Evolutionary conservation across 176 grass and related monocot species (phyloP).

Genomic region (Bolboschoenus planiculmis): DNA sequence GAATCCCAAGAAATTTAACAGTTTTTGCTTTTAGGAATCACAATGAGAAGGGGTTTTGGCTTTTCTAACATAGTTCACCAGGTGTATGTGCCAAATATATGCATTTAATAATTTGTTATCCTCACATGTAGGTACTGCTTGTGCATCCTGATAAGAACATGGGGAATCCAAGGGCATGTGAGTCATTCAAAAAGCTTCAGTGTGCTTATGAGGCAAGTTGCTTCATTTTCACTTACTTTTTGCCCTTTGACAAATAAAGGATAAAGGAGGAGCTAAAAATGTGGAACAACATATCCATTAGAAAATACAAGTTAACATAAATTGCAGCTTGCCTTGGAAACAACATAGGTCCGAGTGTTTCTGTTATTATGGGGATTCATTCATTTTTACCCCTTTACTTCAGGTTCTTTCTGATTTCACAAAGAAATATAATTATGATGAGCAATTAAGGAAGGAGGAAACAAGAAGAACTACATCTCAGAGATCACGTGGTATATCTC

Average conservation of each 20-base stretch:
- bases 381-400: constrained; percentile 12
- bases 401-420: constrained; percentile 84
- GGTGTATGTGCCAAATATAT: neutral
- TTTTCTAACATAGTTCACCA: neutral
- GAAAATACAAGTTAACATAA: neutral
- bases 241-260: neutral
- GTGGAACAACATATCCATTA: neutral
- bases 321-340: neutral
- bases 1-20: neutral
- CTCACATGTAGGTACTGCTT: constrained; percentile 60
- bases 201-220: constrained; percentile 90
- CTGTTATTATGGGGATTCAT: neutral
- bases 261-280: neutral
- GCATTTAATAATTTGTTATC: constrained; percentile 22
- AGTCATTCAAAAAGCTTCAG: constrained; percentile 99
- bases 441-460: constrained; percentile 90
- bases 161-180: constrained; percentile 70
- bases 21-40: neutral
- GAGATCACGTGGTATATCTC: constrained; percentile 55
- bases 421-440: constrained; percentile 85
- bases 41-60: neutral
- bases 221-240: neutral
- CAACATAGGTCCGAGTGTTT: neutral
- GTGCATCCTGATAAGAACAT: constrained; percentile 99
- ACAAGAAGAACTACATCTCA: constrained; percentile 45